Conservation (phyloP, 129 eudicot species). For the Centrapalus pauciflorus region DNA sequence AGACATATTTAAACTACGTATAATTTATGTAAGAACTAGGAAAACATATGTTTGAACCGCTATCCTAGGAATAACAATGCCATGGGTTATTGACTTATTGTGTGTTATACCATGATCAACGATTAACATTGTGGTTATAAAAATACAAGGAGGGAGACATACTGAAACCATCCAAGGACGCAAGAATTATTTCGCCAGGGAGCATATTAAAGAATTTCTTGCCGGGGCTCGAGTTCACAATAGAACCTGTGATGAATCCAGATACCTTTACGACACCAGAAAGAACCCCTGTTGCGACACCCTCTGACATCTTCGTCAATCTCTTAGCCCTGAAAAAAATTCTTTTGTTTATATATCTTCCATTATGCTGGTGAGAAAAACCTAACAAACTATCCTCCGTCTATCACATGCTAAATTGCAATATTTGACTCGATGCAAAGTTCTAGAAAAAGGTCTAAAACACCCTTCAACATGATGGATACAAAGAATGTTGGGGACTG, state of each 20-base stretch:
- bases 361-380: background rate
- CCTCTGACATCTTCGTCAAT: constrained; percentile 78
- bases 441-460: too few species aligned
- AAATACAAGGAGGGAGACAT: constrained; percentile 20
- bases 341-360: background rate
- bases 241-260: constrained; percentile 58
- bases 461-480: background rate
- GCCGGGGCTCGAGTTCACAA: constrained; percentile 71
- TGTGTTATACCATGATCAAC: too few species aligned
- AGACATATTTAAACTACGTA: too few species aligned
- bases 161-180: constrained; percentile 93
- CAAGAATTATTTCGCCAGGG: constrained; percentile 87
- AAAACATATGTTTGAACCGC: too few species aligned
- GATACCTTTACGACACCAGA: constrained; percentile 88
- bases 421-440: background rate
- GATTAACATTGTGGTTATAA: background rate
- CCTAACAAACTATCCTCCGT: background rate
- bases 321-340: constrained; percentile 54
- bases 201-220: constrained; percentile 65
- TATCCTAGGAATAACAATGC: too few species aligned
- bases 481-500: background rate
- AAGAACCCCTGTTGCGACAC: constrained; percentile 73
- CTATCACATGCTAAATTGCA: background rate
- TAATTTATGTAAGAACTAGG: too few species aligned
- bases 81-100: too few species aligned